Conservation (phyloP, 352 stramenopile species). For the Globisporangium yorkense region DNA sequence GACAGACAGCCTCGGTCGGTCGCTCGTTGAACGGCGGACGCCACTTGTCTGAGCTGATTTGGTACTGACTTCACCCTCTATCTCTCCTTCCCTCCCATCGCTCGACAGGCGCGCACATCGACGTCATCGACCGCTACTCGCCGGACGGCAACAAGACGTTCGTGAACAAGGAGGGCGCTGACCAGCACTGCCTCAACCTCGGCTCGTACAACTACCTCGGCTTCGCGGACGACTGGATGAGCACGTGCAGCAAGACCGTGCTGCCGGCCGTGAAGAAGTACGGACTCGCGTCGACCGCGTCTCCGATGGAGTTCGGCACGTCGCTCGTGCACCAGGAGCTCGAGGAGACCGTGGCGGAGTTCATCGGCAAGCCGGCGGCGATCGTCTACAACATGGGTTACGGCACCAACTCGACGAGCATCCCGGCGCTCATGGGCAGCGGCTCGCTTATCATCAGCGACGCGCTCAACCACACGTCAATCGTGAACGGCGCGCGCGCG, state of each 20-base stretch:
- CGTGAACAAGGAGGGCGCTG: conserved; percentile 5
- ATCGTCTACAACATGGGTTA: conserved; percentile 99
- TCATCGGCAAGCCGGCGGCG: conserved; percentile 95
- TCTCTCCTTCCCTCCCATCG: neutral
- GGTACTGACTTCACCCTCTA: neutral
- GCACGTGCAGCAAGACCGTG: conserved; percentile 81
- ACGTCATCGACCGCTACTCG: conserved; percentile 80
- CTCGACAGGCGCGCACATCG: conserved; percentile 49
- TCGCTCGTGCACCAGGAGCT: conserved; percentile 81
- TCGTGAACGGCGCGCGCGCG: conserved; percentile 95
- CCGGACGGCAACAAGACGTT: conserved; percentile 33
- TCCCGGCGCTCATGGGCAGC: conserved; percentile 93
- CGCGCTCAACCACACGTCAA: conserved; percentile 98
- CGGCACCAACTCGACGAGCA: conserved; percentile 96
- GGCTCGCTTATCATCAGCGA: conserved; percentile 96
- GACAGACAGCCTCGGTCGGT: neutral
- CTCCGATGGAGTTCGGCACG: conserved; percentile 40
- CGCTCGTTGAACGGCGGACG: neutral
- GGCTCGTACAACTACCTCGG: conserved; percentile 96
- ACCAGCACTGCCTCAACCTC: conserved; percentile 85
- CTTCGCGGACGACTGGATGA: conserved; percentile 95
- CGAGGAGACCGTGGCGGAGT: conserved; percentile 82
- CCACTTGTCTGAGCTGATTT: neutral
- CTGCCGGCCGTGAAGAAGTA: conserved; percentile 56
- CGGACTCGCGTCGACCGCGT: conserved; percentile 31